Evolutionary conservation across 2,329 filamentous ascomycete species (phyloP).

Genomic region (Talaromyces sp.): DNA sequence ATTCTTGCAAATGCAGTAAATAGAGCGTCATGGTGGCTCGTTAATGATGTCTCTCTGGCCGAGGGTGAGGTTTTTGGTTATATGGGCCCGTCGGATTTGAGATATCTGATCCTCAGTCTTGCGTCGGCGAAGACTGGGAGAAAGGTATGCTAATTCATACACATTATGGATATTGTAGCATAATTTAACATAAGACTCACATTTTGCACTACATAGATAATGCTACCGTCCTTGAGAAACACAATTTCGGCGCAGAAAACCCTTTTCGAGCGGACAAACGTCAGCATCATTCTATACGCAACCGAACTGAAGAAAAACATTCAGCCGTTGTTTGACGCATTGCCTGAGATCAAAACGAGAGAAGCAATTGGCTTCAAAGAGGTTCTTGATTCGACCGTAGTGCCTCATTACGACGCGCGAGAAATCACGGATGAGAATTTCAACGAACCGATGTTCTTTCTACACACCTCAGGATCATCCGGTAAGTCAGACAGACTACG

Average conservation of each 20-base stretch:
- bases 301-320: slow-evolving; percentile 17
- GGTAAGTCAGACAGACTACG: neutral
- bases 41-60: slow-evolving; percentile 7
- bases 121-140: slow-evolving; percentile 19
- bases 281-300: slow-evolving; percentile 13
- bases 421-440: slow-evolving; percentile 15
- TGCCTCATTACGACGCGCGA: slow-evolving; percentile 11
- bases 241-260: slow-evolving; percentile 17
- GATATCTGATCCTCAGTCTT: slow-evolving; percentile 15
- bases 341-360: slow-evolving; percentile 4
- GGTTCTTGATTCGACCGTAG: neutral
- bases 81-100: slow-evolving; percentile 17
- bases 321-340: slow-evolving; percentile 10
- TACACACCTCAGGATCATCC: slow-evolving; percentile 20
- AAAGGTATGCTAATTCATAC: slow-evolving; percentile 4
- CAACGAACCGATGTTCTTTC: slow-evolving; percentile 14
- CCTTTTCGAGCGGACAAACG: slow-evolving; percentile 17
- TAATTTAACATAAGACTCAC: neutral
- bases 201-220: neutral
- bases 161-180: neutral
- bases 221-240: slow-evolving; percentile 18
- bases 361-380: slow-evolving; percentile 3
- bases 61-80: slow-evolving; percentile 18
- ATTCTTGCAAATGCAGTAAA: slow-evolving; percentile 18
- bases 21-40: slow-evolving; percentile 18